Percentiles rank a stretch among this genome's conserved stretches.
Evolutionary conservation across 495 filamentous ascomycete genomes (phyloP).

Genomic region (Penicillium antarcticum): DNA sequence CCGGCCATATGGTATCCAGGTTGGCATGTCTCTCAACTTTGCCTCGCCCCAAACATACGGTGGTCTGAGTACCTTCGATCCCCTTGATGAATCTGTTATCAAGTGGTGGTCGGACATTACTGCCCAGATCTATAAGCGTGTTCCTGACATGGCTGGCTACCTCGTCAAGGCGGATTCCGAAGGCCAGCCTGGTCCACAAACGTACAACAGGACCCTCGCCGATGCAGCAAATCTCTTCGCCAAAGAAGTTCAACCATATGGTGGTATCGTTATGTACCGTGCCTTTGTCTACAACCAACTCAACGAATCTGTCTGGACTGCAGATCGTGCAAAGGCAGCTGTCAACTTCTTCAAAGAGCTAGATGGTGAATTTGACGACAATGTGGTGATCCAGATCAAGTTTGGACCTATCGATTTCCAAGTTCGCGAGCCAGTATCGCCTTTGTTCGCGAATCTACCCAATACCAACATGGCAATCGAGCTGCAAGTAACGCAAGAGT

Average conservation of each 20-base stretch:
- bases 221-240: conserved; percentile 72
- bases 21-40: conserved; percentile 67
- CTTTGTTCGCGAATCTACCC: conserved; percentile 61
- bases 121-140: conserved; percentile 51
- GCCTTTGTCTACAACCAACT: conserved; percentile 69
- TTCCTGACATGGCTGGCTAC: conserved; percentile 68
- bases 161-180: conserved; percentile 74
- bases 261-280: conserved; percentile 69
- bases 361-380: conserved; percentile 65
- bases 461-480: conserved; percentile 62
- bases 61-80: conserved; percentile 60
- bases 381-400: conserved; percentile 71
- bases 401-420: conserved; percentile 77
- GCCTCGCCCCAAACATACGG: conserved; percentile 58
- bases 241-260: conserved; percentile 53
- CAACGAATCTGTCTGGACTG: conserved; percentile 57
- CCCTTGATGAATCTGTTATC: conserved; percentile 56
- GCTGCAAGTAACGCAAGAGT: conserved; percentile 65
- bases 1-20: conserved; percentile 62
- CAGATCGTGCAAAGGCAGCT: conserved; percentile 66
- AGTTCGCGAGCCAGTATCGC: conserved; percentile 66
- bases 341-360: conserved; percentile 64
- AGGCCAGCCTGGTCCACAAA: conserved; percentile 66
- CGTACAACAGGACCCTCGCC: conserved; percentile 66
- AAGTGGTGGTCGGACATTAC: conserved; percentile 61